These are phyloP conservation scores for Solanum tarijense DNA, from an alignment of 257 asterid species.

Conservation along the genomic window DNA sequence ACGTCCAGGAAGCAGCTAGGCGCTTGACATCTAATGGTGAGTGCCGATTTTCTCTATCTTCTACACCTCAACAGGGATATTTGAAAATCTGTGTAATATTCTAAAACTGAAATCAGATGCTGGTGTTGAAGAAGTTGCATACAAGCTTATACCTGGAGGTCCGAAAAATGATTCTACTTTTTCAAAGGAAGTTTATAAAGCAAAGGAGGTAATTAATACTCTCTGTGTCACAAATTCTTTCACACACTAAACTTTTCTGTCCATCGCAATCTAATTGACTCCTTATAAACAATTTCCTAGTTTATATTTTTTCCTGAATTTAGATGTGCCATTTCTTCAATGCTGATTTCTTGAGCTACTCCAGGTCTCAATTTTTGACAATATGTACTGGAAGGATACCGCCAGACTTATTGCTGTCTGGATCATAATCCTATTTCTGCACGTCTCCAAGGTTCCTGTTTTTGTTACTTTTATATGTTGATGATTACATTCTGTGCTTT, in stretches of 20 bases:
- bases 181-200: conserved; percentile 11
- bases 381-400: conserved; percentile 41
- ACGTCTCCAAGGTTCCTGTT: conserved; percentile 32
- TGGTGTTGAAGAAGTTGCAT: conserved; percentile 26
- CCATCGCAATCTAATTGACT: neutral
- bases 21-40: conserved; percentile 27
- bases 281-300: neutral
- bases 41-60: conserved; percentile 1
- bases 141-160: conserved; percentile 37
- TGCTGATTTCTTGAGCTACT: neutral
- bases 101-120: conserved; percentile 10
- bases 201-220: conserved; percentile 19
- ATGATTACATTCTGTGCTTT: neutral
- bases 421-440: conserved; percentile 37
- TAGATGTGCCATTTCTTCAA: neutral
- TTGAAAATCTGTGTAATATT: neutral
- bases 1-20: conserved; percentile 36
- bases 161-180: conserved; percentile 17
- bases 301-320: neutral
- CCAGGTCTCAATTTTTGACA: conserved; percentile 30
- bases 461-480: neutral
- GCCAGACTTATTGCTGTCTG: conserved; percentile 37
- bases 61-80: neutral
- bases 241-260: neutral
- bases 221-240: neutral